Evolutionary conservation across 2,329 filamentous ascomycete genomes (phyloP), one percentile per base, ranked within the genome.

Genomic region (Trematosphaeria pertusa): DNA sequence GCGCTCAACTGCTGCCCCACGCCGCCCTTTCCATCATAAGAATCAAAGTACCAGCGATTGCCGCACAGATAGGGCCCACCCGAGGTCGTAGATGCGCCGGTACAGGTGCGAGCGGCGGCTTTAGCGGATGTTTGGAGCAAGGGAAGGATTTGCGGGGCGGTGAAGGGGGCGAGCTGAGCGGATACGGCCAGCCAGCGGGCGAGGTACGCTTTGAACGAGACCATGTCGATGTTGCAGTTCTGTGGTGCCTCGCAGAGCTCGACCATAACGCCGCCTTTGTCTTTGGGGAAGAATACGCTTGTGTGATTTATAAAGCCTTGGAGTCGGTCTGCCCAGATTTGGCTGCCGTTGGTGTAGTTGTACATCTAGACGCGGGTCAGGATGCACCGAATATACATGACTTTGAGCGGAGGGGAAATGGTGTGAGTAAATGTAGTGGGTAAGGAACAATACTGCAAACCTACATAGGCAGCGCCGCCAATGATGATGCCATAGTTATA

Each of bases 1-100:
- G 79, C 81, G 37, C 75, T 77, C 79, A 85, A 82, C 66, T 83
- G 78, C 62, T 84, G 78, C 2, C 81, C 81, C 1, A 82, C 80
- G 6, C 82, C 81, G 9, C 65, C 62, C 1, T 66, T 69, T 3
- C 76, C 73, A 57, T 83, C 81, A 54, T 73, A 76, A 1, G 53
- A 61, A 5, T 61, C 50, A 14, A 61, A 66, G 41, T 61, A 70
- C 76, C 76, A 79, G 12, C 67, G 64, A 26, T 70, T 73, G 3
- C 76, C 76, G 57, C 77, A 79, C 24, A 58, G 55, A 31, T 61
- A 61, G 39, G 37, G 65, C 62, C 47, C 62, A 59, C 42, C 30
- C 26, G 70, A 69, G 19, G 73, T 65, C 21, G 73, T 61, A 18
- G 75, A 65, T 17, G 56, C 40, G 8, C 81, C 81, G 2, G 71